Evolutionary conservation across 1,284 basidiomycete species (phyloP), one percentile per base, ranked within the genome.

Genomic region (Schizopora paradoxa): DNA sequence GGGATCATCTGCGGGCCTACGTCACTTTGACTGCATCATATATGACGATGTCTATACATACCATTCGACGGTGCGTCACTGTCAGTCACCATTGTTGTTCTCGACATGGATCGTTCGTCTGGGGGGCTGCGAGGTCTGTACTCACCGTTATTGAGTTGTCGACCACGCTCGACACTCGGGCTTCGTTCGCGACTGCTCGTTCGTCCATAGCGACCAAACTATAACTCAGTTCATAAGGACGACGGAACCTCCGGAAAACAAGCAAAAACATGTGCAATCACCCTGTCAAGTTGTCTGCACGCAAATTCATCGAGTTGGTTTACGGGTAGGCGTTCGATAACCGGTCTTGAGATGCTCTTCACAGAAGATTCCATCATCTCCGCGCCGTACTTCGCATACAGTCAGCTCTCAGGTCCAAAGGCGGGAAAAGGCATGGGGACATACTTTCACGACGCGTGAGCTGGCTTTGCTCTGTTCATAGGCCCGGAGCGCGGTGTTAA

Each of bases 261-360:
- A 23, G 18, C 47, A 41, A 53, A 47, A 35, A 29, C 25, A 45
- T 28, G 41, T n/a, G 39, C 48, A 68, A 80, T 56, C 53, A 89
- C 81, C 58, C 79, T 73, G 63, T 93, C 89, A 36, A 93, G 72
- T 60, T 92, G 89, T 43, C 87, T 74, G 58, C 86, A 88, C 2
- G 90, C 91, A 63, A 92, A 92, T 51, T 89, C 87, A 55, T 93
- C 91, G n/a, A 91, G 67, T 58, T 84, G 82, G 49, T 79, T 80
- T 45, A 78, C 82, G 33, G 77, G 87, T 0, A 92, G 69, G 35
- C 85, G 77, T 52, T 86, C 79, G 48, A 91, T 86, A 40, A 92
- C 88, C n/a, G 91, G 90, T 6, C 80, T 72, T 8, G 88, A 91
- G 42, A 93, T 82, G 23, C 83, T 76, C 62, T 85, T 88, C 44